Conservation (phyloP, 2,329 filamentous ascomycete genomes). For the Cylindrodendrum hubeiense region DNA sequence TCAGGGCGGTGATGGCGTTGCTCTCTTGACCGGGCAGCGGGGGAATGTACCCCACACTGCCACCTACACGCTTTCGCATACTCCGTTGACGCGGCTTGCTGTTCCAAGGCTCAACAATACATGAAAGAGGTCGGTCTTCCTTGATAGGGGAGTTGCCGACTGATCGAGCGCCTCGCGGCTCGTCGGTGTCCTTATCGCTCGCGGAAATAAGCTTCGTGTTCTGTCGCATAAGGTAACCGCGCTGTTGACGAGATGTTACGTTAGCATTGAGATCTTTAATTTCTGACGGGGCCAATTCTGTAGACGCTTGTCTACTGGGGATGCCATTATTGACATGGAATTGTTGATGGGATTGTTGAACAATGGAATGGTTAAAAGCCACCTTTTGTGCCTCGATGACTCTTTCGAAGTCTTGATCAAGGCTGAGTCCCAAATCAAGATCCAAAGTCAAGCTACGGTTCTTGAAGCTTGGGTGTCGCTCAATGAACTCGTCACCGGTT, state of each 20-base stretch:
- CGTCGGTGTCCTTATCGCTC: slow-evolving; percentile 78
- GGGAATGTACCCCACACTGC: slow-evolving; percentile 74
- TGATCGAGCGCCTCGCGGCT: slow-evolving; percentile 68
- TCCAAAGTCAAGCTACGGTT: slow-evolving; percentile 86
- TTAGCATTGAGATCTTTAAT: slow-evolving; percentile 68
- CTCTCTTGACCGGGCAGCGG: slow-evolving; percentile 91
- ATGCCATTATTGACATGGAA: slow-evolving; percentile 38
- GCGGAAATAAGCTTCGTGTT: slow-evolving; percentile 97
- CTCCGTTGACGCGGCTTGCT: slow-evolving; percentile 77
- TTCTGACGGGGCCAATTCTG: slow-evolving; percentile 24
- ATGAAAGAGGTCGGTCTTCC: slow-evolving; percentile 86
- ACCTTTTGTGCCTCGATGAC: slow-evolving; percentile 99
- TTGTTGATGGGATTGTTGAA: slow-evolving; percentile 40
- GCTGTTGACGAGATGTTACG: slow-evolving; percentile 76
- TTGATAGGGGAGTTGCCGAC: slow-evolving; percentile 79
- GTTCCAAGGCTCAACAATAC: slow-evolving; percentile 98
- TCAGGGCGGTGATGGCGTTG: slow-evolving; percentile 74
- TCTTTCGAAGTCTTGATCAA: slow-evolving; percentile 93
- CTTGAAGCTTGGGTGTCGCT: slow-evolving; percentile 80
- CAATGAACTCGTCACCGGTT: slow-evolving; percentile 59
- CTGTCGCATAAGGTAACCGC: slow-evolving; percentile 98
- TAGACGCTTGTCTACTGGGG: slow-evolving; percentile 61
- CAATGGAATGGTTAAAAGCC: slow-evolving; percentile 46
- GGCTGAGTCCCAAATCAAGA: slow-evolving; percentile 85
- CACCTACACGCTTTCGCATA: slow-evolving; percentile 64